Evolutionary conservation across 148 eudicot genomes (phyloP).

Genomic region (Camellia sinensis): DNA sequence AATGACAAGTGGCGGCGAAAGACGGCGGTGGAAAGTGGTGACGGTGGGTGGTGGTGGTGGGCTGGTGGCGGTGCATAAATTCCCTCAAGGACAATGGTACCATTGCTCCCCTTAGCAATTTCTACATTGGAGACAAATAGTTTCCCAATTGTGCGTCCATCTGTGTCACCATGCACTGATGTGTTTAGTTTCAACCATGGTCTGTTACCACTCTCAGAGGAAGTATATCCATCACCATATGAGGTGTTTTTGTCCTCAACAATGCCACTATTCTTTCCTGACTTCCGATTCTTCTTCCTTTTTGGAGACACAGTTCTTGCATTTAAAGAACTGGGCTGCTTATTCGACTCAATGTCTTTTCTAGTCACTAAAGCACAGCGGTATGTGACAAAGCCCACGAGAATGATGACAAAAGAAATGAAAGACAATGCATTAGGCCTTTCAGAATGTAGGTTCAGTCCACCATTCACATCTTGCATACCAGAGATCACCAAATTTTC

Average conservation of each 20-base stretch:
- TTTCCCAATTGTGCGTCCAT: conserved; percentile 64
- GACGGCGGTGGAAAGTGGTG: too few relatives aligned
- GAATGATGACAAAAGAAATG: conserved; percentile 27
- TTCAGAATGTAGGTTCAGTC: neutral
- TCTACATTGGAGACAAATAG: conserved; percentile 54
- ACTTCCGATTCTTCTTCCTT: conserved; percentile 56
- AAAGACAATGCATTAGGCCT: conserved; percentile 11
- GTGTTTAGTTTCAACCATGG: conserved; percentile 36
- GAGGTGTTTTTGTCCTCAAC: conserved; percentile 18
- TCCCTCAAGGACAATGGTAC: conserved; percentile 86
- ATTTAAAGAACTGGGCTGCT: conserved; percentile 29
- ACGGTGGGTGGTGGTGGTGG: too few relatives aligned
- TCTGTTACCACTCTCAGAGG: conserved; percentile 26
- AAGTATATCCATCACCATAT: conserved; percentile 14
- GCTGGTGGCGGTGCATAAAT: too few relatives aligned
- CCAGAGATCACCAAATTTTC: neutral
- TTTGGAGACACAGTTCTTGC: conserved; percentile 36
- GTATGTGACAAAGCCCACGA: conserved; percentile 30
- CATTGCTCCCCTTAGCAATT: conserved; percentile 93
- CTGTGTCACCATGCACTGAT: conserved; percentile 26
- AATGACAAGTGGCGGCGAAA: too few relatives aligned
- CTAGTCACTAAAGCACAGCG: conserved; percentile 13
- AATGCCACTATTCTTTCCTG: conserved; percentile 36
- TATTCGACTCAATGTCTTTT: conserved; percentile 18
- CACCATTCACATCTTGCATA: conserved; percentile 17